These are phyloP conservation scores for Anacardium occidentale DNA, from an alignment of 345 rosid species.

Conservation along the genomic window DNA sequence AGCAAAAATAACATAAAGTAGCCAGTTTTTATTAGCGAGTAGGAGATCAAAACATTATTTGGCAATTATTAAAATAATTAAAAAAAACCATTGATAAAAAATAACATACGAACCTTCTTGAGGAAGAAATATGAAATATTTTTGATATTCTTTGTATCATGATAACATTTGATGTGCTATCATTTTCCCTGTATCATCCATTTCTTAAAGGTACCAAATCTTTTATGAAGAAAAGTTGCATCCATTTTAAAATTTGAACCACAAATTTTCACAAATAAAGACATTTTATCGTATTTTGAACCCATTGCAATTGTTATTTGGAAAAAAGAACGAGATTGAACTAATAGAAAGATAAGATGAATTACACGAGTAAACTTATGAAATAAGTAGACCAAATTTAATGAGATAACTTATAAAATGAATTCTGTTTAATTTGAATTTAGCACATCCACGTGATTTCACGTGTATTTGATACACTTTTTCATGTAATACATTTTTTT, in stretches of 20 bases:
- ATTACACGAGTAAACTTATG: not conserved
- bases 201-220: not conserved
- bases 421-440: not conserved
- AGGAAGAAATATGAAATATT: not conserved
- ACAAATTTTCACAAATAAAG: not conserved
- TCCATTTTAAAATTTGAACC: not conserved
- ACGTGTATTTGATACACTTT: not conserved
- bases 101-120: not conserved
- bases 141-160: not conserved
- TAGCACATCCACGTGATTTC: not conserved
- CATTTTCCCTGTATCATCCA: not conserved
- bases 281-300: not conserved
- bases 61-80: no score
- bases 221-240: not conserved
- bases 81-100: not conserved
- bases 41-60: no score
- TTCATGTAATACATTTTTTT: not conserved
- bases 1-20: no score
- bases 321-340: not conserved
- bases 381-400: not conserved
- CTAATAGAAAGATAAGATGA: not conserved
- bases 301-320: not conserved
- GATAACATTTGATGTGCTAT: not conserved
- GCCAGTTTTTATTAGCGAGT: no score
- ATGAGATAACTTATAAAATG: not conserved